phyloP scores from a whole-genome alignment of 1,139 yeast species.

The Debaryomyces sp. region DNA sequence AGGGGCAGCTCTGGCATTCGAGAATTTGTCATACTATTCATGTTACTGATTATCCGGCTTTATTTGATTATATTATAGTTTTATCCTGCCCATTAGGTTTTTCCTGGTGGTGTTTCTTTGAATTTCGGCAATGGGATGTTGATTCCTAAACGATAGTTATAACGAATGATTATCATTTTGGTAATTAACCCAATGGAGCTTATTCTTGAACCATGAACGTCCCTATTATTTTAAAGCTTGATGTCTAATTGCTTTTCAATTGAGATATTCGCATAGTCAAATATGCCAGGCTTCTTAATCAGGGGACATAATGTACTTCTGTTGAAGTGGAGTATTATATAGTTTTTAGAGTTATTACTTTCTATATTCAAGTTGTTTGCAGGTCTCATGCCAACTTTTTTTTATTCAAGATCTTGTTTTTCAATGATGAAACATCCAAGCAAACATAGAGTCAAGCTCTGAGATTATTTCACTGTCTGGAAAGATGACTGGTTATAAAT shows the following conservation, averaged over 20 bases:
- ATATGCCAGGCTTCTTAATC: constrained; percentile 59
- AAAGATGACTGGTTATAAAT: constrained; percentile 45
- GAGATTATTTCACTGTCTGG: constrained; percentile 57
- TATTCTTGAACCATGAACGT: constrained; percentile 73
- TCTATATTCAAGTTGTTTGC: constrained; percentile 9
- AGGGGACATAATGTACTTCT: constrained; percentile 17
- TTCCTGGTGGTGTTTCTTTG: constrained; percentile 12
- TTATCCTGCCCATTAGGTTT: constrained; percentile 3
- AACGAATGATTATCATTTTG: constrained; percentile 56
- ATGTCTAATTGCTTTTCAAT: constrained; percentile 17
- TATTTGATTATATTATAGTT: constrained; percentile 6
- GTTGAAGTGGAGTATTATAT: constrained; percentile 28
- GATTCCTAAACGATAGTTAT: constrained; percentile 77
- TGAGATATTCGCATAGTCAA: constrained; percentile 61
- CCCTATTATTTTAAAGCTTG: constrained; percentile 34
- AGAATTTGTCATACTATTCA: constrained; percentile 7
- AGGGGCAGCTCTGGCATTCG: constrained; percentile 18
- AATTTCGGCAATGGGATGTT: constrained; percentile 62
- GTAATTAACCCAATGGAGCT: constrained; percentile 86
- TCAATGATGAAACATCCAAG: constrained; percentile 73
- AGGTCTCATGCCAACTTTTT: constrained; percentile 10
- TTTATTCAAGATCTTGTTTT: constrained; percentile 11
- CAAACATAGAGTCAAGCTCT: constrained; percentile 97
- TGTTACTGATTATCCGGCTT: constrained; percentile 11
- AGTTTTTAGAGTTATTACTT: constrained; percentile 17